Percentiles rank a stretch among this genome's conserved stretches.
Evolutionary conservation across 495 filamentous ascomycete genomes (phyloP).

Genomic region (Rostrohypoxylon terebratum): DNA sequence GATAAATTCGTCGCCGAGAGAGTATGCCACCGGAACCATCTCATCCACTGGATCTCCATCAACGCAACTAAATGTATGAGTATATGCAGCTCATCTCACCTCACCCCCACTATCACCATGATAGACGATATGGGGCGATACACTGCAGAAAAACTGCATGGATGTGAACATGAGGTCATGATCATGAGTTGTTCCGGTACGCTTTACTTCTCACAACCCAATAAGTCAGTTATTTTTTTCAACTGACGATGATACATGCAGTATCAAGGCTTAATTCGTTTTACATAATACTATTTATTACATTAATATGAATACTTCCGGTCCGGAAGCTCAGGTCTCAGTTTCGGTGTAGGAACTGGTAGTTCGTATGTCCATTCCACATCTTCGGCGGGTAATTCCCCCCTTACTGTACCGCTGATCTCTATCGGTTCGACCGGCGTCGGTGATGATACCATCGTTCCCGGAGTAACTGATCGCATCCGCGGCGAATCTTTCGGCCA

Average conservation of each 20-base stretch:
- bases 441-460: constrained; percentile 33
- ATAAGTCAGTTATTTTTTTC: not conserved
- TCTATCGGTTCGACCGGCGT: constrained; percentile 33
- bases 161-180: not conserved
- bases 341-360: constrained; percentile 41
- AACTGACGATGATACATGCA: constrained; percentile 20
- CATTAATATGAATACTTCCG: constrained; percentile 44
- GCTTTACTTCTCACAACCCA: constrained; percentile 7
- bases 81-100: not conserved
- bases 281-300: constrained; percentile 30
- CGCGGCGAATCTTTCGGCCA: constrained; percentile 48
- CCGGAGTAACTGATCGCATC: constrained; percentile 40
- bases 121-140: not conserved
- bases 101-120: not conserved
- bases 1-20: not conserved
- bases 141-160: not conserved
- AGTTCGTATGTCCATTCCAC: constrained; percentile 46
- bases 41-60: not conserved
- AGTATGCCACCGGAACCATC: not conserved
- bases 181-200: constrained; percentile 1
- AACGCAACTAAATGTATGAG: too few relatives aligned
- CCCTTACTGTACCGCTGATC: constrained; percentile 25
- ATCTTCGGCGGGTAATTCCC: constrained; percentile 41
- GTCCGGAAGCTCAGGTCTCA: constrained; percentile 46
- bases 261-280: constrained; percentile 7